These are phyloP conservation scores for Candida gorgasii DNA, from an alignment of 805 yeast genomes.

Conservation along the genomic window DNA sequence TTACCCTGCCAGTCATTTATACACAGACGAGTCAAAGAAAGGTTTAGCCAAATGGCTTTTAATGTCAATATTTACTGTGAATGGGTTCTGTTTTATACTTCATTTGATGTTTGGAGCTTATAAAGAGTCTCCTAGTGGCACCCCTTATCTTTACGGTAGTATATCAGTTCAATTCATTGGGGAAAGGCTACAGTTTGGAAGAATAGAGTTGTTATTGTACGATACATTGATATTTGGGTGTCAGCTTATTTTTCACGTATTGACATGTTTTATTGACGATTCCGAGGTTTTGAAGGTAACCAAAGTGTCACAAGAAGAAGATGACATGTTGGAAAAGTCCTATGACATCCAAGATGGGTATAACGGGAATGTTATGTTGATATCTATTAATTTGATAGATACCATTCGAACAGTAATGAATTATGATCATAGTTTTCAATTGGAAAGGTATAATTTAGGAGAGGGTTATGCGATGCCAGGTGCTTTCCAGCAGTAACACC, in stretches of 20 bases:
- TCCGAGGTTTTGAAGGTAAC: conserved; percentile 25
- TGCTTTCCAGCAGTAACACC: not conserved
- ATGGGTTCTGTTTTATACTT: conserved; percentile 22
- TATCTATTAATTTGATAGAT: conserved; percentile 24
- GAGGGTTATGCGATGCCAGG: conserved; percentile 11
- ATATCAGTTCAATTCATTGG: conserved; percentile 40
- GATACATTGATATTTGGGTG: conserved; percentile 27
- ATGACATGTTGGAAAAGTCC: conserved; percentile 16
- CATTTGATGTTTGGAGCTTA: conserved; percentile 33
- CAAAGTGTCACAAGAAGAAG: not conserved
- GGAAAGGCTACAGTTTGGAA: conserved; percentile 30
- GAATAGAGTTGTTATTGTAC: conserved; percentile 25
- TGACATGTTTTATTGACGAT: conserved; percentile 35
- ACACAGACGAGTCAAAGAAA: conserved; percentile 27
- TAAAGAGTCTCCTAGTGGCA: conserved; percentile 14
- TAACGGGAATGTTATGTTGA: conserved; percentile 36
- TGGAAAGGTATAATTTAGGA: not conserved
- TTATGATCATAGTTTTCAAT: conserved; percentile 6
- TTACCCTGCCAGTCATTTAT: conserved; percentile 18
- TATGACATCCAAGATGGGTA: conserved; percentile 37
- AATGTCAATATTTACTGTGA: conserved; percentile 23
- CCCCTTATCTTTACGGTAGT: conserved; percentile 32
- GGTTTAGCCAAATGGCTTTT: conserved; percentile 30
- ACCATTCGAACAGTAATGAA: conserved; percentile 12
- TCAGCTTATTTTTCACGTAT: conserved; percentile 33